Percentiles rank a stretch among this genome's conserved stretches.
Evolutionary conservation across 345 rosid genomes (phyloP).

Genomic region (Limnanthes douglasii): DNA sequence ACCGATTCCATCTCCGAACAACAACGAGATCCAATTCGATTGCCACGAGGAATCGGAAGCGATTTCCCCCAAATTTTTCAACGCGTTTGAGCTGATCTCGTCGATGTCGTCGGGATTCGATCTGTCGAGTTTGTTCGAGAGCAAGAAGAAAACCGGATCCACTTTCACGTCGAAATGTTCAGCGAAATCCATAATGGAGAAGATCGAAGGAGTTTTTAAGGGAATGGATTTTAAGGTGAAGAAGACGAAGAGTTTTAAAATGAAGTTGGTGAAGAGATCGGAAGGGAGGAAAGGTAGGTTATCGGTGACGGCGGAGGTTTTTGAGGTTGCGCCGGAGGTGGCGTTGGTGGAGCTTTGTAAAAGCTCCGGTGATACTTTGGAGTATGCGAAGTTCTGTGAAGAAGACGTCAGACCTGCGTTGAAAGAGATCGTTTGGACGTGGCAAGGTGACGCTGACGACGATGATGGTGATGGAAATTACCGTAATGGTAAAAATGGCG

Average conservation of each 20-base stretch:
- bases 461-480: too few relatives aligned
- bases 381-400: slow-evolving; percentile 38
- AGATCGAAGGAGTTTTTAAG: slow-evolving; percentile 33
- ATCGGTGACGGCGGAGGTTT: slow-evolving; percentile 43
- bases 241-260: slow-evolving; percentile 27
- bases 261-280: slow-evolving; percentile 25
- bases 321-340: slow-evolving; percentile 47
- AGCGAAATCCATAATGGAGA: slow-evolving; percentile 24
- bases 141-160: slow-evolving; percentile 23
- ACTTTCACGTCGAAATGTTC: slow-evolving; percentile 49
- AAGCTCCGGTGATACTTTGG: slow-evolving; percentile 40
- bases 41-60: slow-evolving; percentile 1
- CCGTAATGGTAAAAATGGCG: too few relatives aligned
- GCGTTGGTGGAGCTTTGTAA: slow-evolving; percentile 58
- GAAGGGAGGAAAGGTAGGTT: slow-evolving; percentile 49
- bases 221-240: slow-evolving; percentile 39
- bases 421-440: slow-evolving; percentile 69
- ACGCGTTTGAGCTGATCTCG: slow-evolving; percentile 60
- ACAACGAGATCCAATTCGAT: background rate
- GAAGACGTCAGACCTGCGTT: slow-evolving; percentile 68
- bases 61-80: slow-evolving; percentile 25
- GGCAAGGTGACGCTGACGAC: slow-evolving; percentile 99
- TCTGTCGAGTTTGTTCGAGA: slow-evolving; percentile 56
- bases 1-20: slow-evolving; percentile 5
- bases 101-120: slow-evolving; percentile 82